phyloP scores from a whole-genome alignment of 495 filamentous ascomycete species.

The Hyaloscypha variabilis region DNA sequence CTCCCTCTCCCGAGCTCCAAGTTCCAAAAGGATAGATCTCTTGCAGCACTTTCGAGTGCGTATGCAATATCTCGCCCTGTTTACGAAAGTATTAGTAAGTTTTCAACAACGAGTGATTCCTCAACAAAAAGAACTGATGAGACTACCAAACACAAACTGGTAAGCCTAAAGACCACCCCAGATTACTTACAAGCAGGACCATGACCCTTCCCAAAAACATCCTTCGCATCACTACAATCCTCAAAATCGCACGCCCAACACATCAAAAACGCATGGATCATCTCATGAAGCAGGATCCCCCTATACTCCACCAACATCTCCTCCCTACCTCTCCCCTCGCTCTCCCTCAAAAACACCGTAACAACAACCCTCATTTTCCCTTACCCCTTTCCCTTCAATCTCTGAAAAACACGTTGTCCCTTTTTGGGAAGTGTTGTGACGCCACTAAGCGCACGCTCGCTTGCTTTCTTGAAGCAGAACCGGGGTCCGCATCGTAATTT shows the following conservation, averaged over 20 bases:
- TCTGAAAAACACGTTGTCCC: not conserved
- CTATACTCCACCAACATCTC: constrained; percentile 3
- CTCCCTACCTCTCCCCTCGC: not conserved
- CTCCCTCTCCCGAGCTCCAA: no score
- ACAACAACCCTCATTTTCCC: not conserved
- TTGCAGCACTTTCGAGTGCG: no score
- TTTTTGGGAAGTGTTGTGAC: no score
- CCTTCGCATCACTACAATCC: not conserved
- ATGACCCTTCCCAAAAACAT: not conserved
- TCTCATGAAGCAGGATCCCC: constrained; percentile 10
- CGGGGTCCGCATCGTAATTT: not conserved
- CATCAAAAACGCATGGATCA: constrained; percentile 14
- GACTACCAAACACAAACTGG: no score
- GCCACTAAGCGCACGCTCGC: no score
- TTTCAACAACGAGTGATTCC: no score
- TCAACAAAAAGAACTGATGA: no score
- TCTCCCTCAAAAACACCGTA: not conserved
- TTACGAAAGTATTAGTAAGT: no score
- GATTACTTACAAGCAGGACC: not conserved
- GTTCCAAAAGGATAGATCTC: no score
- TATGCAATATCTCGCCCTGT: no score
- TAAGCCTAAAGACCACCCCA: no score
- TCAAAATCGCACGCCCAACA: constrained; percentile 2
- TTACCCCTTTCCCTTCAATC: not conserved
- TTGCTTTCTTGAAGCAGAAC: no score